phyloP scores from a whole-genome alignment of 495 filamentous ascomycete genomes.

The Delitschia confertaspora region DNA sequence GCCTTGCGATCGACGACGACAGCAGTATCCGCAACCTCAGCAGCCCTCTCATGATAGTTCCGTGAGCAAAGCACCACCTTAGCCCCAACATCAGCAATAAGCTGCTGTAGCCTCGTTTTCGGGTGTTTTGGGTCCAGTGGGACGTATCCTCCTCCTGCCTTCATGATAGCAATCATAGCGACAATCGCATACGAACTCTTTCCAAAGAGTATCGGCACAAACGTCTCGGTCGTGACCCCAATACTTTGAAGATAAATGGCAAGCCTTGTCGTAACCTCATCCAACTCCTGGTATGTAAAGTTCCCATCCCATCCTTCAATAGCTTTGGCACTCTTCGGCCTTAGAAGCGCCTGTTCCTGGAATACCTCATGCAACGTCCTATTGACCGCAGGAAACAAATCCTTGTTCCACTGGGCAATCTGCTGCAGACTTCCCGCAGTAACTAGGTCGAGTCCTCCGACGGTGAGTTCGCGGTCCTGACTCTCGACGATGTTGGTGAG shows the following conservation, averaged over 20 bases:
- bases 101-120: conserved; percentile 6
- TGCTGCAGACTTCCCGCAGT: conserved; percentile 36
- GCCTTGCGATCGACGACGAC: conserved; percentile 7
- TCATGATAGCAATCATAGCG: conserved; percentile 40
- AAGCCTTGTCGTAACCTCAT: conserved; percentile 40
- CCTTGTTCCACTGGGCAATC: conserved; percentile 41
- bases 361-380: conserved; percentile 41
- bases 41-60: conserved; percentile 6
- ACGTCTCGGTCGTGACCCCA: conserved; percentile 24
- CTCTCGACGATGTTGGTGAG: conserved; percentile 7
- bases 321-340: conserved; percentile 36
- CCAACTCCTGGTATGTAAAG: conserved; percentile 44
- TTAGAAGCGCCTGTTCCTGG: conserved; percentile 34
- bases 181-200: conserved; percentile 41
- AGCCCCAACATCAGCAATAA: conserved; percentile 36
- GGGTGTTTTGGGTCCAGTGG: conserved; percentile 38
- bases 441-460: conserved; percentile 37
- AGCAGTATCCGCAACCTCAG: conserved; percentile 5
- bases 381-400: conserved; percentile 33
- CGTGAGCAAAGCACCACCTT: conserved; percentile 38
- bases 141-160: conserved; percentile 41
- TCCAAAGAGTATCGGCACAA: conserved; percentile 40
- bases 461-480: conserved; percentile 1
- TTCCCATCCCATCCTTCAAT: conserved; percentile 44
- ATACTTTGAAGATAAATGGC: conserved; percentile 29